A percentile compares a stretch with the other conserved stretches of the same genome.
phyloP scores from a whole-genome alignment of 352 stramenopile species.

The Blastocystis sp. region DNA sequence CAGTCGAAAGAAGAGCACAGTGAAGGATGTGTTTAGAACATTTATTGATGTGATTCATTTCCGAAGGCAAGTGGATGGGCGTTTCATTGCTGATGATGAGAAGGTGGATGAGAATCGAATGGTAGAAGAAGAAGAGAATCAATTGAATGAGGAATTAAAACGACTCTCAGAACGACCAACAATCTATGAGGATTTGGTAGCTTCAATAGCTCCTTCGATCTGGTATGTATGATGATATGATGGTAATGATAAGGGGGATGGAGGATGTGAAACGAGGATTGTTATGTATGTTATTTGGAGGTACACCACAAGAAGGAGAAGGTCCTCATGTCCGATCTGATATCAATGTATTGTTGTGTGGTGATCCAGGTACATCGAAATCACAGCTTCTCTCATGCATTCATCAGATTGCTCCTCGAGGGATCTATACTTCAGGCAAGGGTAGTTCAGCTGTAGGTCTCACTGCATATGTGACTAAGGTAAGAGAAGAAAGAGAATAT shows the following conservation, averaged over 20 bases:
- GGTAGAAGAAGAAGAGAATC: conserved; percentile 63
- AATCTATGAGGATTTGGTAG: conserved; percentile 74
- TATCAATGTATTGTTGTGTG: conserved; percentile 95
- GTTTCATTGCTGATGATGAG: background rate
- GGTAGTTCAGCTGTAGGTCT: conserved; percentile 91
- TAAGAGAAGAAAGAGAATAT: background rate
- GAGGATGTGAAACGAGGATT: conserved; percentile 97
- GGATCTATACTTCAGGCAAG: conserved; percentile 97
- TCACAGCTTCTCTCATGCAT: conserved; percentile 85
- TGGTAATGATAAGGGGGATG: conserved; percentile 78
- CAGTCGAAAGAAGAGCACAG: conserved; percentile 83
- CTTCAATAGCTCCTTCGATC: conserved; percentile 78
- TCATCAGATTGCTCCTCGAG: conserved; percentile 82
- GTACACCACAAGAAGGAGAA: conserved; percentile 69
- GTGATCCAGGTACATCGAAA: conserved; percentile 92
- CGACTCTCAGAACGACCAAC: conserved; percentile 68
- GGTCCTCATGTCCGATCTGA: conserved; percentile 77
- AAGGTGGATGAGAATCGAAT: conserved; percentile 27
- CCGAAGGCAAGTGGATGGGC: conserved; percentile 71
- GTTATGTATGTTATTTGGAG: conserved; percentile 95
- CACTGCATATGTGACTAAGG: conserved; percentile 81
- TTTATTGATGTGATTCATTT: conserved; percentile 98
- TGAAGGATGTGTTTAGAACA: conserved; percentile 93
- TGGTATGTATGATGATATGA: conserved; percentile 65
- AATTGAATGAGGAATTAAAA: conserved; percentile 55